Percentiles rank a stretch among this genome's conserved stretches.
These are phyloP conservation scores for Neckera pumila DNA, from an alignment of 225 moss, liverwort and hornwort genomes.

Conservation along the genomic window DNA sequence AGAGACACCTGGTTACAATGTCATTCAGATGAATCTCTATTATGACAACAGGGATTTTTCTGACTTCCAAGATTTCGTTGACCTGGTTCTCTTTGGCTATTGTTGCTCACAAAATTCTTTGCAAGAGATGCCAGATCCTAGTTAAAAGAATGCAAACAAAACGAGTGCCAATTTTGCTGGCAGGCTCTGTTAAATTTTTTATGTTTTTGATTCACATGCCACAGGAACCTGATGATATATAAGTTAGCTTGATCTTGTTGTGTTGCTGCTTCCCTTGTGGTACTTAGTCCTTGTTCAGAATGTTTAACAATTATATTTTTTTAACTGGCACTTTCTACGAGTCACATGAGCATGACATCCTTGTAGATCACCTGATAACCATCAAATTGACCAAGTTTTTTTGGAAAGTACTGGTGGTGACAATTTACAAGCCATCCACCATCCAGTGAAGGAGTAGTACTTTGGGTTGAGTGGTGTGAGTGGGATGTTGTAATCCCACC, in stretches of 20 bases:
- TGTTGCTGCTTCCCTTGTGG: neutral
- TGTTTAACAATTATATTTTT: neutral
- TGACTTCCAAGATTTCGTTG: slow-evolving; percentile 7
- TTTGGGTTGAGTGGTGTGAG: neutral
- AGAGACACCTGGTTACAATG: neutral
- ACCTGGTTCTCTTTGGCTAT: neutral
- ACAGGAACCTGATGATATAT: neutral
- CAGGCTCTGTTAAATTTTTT: neutral
- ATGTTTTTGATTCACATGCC: neutral
- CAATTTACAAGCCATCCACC: neutral
- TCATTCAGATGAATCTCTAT: neutral
- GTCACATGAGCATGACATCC: neutral
- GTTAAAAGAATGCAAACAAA: neutral
- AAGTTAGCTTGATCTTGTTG: neutral
- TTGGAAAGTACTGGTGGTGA: neutral
- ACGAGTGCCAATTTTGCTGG: neutral
- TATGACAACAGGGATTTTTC: slow-evolving; percentile 6
- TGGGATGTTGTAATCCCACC: neutral
- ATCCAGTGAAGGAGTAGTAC: neutral
- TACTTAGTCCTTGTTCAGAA: neutral
- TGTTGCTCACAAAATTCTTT: neutral
- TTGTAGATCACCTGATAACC: neutral
- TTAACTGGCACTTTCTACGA: neutral
- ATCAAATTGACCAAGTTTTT: neutral
- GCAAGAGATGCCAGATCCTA: neutral